Evolutionary conservation across 1,284 basidiomycete genomes (phyloP).

Genomic region (Limonomyces culmigenus): DNA sequence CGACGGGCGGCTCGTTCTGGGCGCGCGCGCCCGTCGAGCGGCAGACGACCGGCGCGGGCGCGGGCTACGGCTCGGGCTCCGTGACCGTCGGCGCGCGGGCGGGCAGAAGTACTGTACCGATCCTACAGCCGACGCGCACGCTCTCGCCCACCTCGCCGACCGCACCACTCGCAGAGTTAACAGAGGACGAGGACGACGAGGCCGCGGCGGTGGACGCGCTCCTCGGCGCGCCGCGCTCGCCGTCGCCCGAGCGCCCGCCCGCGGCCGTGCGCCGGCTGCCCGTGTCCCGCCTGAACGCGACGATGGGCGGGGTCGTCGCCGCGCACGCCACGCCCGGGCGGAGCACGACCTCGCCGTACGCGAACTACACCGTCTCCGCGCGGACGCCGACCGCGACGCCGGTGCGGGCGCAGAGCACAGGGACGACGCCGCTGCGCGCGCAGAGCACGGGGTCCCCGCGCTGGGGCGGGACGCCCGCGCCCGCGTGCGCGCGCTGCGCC

Average conservation of each 20-base stretch:
- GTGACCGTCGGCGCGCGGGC: too few species aligned
- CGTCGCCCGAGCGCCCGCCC: background rate
- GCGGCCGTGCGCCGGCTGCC: background rate
- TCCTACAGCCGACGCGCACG: slow-evolving; percentile 16
- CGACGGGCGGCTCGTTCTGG: slow-evolving; percentile 11
- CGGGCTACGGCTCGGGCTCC: too few species aligned
- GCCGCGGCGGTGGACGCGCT: background rate
- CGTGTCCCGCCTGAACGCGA: background rate
- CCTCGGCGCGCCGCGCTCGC: background rate
- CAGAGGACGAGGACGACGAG: background rate
- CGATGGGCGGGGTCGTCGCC: background rate
- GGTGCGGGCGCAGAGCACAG: background rate
- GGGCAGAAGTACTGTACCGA: too few species aligned
- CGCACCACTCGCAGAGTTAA: background rate
- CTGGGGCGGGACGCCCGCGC: background rate
- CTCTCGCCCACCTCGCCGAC: slow-evolving; percentile 14
- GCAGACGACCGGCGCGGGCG: slow-evolving; percentile 4
- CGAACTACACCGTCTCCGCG: too few species aligned
- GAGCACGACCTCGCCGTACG: too few species aligned
- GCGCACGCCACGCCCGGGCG: background rate
- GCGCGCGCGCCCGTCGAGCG: slow-evolving; percentile 8
- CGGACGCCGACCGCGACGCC: background rate
- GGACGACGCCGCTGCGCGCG: background rate
- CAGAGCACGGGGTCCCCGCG: slow-evolving; percentile 20
- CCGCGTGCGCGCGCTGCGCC: slow-evolving; percentile 31